Evolutionary conservation across 2,329 filamentous ascomycete species (phyloP), one percentile per base, ranked within the genome.

Genomic region (Nannizziopsis barbatae): DNA sequence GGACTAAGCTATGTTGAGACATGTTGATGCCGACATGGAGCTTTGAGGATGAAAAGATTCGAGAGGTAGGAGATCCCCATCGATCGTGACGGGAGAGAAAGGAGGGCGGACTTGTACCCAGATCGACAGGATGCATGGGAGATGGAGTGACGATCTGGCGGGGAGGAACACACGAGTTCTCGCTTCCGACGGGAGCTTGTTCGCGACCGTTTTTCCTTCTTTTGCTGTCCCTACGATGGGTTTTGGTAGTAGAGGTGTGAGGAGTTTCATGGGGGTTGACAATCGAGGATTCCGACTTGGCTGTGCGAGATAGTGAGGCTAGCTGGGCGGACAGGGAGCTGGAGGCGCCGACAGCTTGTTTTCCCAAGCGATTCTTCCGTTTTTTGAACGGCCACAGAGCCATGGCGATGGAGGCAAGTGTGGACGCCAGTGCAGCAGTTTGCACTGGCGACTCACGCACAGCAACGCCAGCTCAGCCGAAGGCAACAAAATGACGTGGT

Each of bases 351-450:
- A 73, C 66, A 58, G 75, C 75, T 51, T 74, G 68, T 56, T 76
- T 66, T 57, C 74, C 75, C 65, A 78, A 79, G 67, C 81, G 81
- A 66, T 80, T 81, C 68, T 77, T 81, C 69, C 76, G 82, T 61
- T 83, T 80, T 67, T 81, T 75, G 67, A 93, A 94, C 53, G 82
- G 85, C 87, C 86, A 93, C 66, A 89, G 71, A 63, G 82, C 79
- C 85, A 90, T 90, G 59, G 57, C 62, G 61, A 55, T 44, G 37
- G 50, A 50, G 51, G 58, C 56, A 58, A 56, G 52, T 33, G 52
- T 49, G 49, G 45, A 52, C 43, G 50, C 52, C 55, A 48, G 53
- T 50, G 51, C 52, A 50, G 53, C 11, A 49, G 45, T 47, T 45
- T 54, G 55, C 55, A 54, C 55, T 53, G 45, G 61, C 53, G 59